Conservation (phyloP, 2,329 filamentous ascomycete species). For the Mycocentrospora acerina region DNA sequence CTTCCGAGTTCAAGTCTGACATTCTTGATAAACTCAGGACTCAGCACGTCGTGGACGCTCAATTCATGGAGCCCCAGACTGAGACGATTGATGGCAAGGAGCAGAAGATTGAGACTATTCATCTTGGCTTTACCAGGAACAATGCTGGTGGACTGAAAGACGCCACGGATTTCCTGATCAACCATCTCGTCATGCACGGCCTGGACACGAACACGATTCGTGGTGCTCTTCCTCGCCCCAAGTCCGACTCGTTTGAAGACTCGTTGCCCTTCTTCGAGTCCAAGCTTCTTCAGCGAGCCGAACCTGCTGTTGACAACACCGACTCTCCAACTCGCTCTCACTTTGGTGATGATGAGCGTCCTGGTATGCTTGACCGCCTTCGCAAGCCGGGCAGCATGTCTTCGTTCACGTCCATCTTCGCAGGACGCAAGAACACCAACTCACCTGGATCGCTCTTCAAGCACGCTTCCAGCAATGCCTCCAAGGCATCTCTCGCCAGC, state of each 20-base stretch:
- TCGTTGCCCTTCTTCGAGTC: slow-evolving; percentile 96
- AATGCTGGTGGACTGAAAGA: slow-evolving; percentile 94
- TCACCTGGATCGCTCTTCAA: slow-evolving; percentile 82
- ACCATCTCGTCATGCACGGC: slow-evolving; percentile 81
- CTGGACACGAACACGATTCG: slow-evolving; percentile 83
- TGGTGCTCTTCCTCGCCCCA: slow-evolving; percentile 94
- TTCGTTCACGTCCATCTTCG: slow-evolving; percentile 93
- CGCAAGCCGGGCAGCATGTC: slow-evolving; percentile 94
- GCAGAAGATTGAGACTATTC: slow-evolving; percentile 48
- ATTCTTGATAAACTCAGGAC: slow-evolving; percentile 81
- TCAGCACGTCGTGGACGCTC: slow-evolving; percentile 88
- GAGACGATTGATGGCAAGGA: slow-evolving; percentile 46
- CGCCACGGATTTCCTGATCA: slow-evolving; percentile 90
- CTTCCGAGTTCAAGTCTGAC: slow-evolving; percentile 76
- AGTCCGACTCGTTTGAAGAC: slow-evolving; percentile 98
- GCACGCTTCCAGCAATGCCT: slow-evolving; percentile 79
- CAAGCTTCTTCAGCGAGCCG: slow-evolving; percentile 91
- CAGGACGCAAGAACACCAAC: slow-evolving; percentile 89
- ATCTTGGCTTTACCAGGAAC: slow-evolving; percentile 80
- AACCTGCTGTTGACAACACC: slow-evolving; percentile 69
- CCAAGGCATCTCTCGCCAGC: slow-evolving; percentile 92
- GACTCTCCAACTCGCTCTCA: slow-evolving; percentile 86
- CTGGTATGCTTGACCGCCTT: slow-evolving; percentile 79
- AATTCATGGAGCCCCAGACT: slow-evolving; percentile 59
- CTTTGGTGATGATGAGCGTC: slow-evolving; percentile 84